Evolutionary conservation across 2,329 filamentous ascomycete species (phyloP), one percentile per base, ranked within the genome.

Genomic region (Arthrobotrys sphaeroides): DNA sequence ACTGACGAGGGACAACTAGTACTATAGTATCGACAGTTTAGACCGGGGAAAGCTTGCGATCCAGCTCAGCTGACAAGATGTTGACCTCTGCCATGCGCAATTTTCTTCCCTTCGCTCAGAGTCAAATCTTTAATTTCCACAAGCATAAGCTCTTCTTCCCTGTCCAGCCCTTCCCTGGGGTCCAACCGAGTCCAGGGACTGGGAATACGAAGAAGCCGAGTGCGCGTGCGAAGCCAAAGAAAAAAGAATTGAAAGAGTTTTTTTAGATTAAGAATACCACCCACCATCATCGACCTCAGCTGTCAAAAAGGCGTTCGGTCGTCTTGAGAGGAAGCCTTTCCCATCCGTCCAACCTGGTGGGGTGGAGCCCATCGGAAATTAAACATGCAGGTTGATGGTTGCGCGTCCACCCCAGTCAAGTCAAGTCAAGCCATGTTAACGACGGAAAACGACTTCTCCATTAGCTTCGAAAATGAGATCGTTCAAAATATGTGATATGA

Each of bases 51-150:
- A 43, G 33, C 22, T 42, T 40, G 33, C 61, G 33, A 36, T 5
- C 22, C 49, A 28, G 16, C 38, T 65, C 68, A 73, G 68, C 68
- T 66, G 60, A 66, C 42, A 45, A 33, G 59, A 47, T 64, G 40
- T n/a, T 57, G 66, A 64, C 51, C 47, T 47, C 24, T 65, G 45
- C 65, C 47, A 38, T 72, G 67, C 64, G 67, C 59, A 73, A 73
- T 59, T 73, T 73, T 53, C 47, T 33, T 28, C 28, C 47, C 13
- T 18, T 10, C 28, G 47, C 47, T 18, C 47, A 53, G 28, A 26
- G 26, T 60, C 28, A 26, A n/a, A 73, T 64, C 40, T 66, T 66
- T 73, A 73, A 73, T 73, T 73, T 73, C 68, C 68, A 73, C 60
- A 49, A 69, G 51, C 40, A 55, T 53, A 73, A 59, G 38, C 51